Conservation (phyloP, 1,284 basidiomycete species). For the Malassezia obtusa region DNA sequence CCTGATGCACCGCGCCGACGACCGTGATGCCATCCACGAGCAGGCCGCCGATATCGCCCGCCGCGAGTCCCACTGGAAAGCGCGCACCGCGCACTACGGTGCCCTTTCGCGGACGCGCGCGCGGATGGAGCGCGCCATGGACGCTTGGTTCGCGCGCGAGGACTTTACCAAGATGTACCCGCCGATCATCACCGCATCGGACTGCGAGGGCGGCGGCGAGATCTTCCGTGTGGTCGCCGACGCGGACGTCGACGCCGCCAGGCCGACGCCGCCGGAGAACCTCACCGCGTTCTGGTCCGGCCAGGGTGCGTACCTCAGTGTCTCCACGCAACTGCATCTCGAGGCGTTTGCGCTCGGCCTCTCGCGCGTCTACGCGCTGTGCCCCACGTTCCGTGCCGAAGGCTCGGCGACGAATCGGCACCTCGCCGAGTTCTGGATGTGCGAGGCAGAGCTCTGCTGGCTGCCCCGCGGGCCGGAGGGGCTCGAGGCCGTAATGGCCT, state of each 20-base stretch:
- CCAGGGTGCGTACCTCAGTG: constrained; percentile 71
- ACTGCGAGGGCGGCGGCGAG: constrained; percentile 96
- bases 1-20: constrained; percentile 1
- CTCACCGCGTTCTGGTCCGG: constrained; percentile 28
- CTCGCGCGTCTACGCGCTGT: constrained; percentile 76
- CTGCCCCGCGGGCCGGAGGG: neutral
- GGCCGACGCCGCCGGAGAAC: neutral
- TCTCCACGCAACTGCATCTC: constrained; percentile 88
- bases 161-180: constrained; percentile 73
- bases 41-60: constrained; percentile 17
- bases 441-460: constrained; percentile 62
- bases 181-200: constrained; percentile 77
- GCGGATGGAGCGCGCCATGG: constrained; percentile 13
- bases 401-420: constrained; percentile 78
- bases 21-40: neutral
- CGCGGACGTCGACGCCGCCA: constrained; percentile 18
- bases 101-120: constrained; percentile 13
- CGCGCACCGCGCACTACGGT: constrained; percentile 12
- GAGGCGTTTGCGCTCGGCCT: constrained; percentile 68
- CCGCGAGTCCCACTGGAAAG: constrained; percentile 13
- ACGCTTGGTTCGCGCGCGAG: constrained; percentile 46
- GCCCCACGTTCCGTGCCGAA: constrained; percentile 87
- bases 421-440: constrained; percentile 96
- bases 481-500: constrained; percentile 21
- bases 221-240: constrained; percentile 64